Percentiles rank a stretch among this genome's conserved stretches.
Conservation (phyloP, 2,329 filamentous ascomycete genomes). For the Scedosporium aurantiacum region DNA sequence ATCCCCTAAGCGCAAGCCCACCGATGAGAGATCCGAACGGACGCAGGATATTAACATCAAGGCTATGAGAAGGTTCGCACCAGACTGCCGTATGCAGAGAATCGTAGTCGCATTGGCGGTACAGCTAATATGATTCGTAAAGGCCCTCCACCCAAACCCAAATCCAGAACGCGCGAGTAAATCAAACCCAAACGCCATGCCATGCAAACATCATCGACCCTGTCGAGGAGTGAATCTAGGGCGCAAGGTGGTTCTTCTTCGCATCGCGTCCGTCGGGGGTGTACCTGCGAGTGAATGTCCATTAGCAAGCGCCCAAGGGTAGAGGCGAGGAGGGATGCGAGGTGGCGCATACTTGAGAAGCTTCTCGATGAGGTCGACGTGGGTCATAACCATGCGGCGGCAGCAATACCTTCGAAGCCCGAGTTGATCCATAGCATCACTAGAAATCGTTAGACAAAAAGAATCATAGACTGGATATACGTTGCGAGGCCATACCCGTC, state of each 20-base stretch:
- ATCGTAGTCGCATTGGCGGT: not conserved
- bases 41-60: no score
- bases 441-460: conserved; percentile 30
- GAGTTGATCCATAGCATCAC: conserved; percentile 91
- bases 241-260: conserved; percentile 41
- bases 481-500: conserved; percentile 52
- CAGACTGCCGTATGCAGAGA: not conserved
- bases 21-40: no score
- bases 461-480: not conserved
- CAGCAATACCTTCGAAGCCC: conserved; percentile 96
- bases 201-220: conserved; percentile 11
- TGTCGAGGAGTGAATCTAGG: conserved; percentile 8
- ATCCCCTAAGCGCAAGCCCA: no score
- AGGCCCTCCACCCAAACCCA: not conserved
- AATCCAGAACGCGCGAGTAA: not conserved
- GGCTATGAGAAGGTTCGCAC: not conserved
- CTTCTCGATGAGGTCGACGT: conserved; percentile 98
- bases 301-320: conserved; percentile 1
- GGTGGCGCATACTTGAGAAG: conserved; percentile 65
- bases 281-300: conserved; percentile 30
- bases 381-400: conserved; percentile 98
- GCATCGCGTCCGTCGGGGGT: conserved; percentile 52
- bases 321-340: not conserved
- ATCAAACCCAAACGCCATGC: conserved; percentile 13
- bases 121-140: not conserved